Evolutionary conservation across 2,329 filamentous ascomycete genomes (phyloP).

Genomic region (Diaporthe citrichinensis): DNA sequence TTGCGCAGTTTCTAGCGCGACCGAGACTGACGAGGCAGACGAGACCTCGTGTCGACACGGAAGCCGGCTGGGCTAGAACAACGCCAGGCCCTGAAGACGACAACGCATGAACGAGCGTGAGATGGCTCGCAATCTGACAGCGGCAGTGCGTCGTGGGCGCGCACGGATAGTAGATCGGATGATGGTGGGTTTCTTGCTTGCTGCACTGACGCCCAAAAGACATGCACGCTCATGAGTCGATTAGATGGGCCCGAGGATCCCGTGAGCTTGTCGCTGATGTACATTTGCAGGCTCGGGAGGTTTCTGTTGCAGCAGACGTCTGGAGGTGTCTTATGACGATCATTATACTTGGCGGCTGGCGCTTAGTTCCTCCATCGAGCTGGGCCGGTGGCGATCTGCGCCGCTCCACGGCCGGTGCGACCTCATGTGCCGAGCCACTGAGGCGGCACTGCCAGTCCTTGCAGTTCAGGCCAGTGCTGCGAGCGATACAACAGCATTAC

Average conservation of each 20-base stretch:
- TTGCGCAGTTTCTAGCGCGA: not conserved
- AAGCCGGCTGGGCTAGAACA: slow-evolving; percentile 17
- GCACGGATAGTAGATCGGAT: slow-evolving; percentile 18
- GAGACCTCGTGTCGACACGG: slow-evolving; percentile 6
- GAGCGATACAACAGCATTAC: slow-evolving; percentile 10
- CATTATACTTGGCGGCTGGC: slow-evolving; percentile 31
- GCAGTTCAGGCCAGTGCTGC: slow-evolving; percentile 2
- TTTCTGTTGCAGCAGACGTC: slow-evolving; percentile 22
- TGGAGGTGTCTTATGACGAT: slow-evolving; percentile 21
- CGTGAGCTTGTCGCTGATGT: slow-evolving; percentile 18
- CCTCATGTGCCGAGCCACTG: slow-evolving; percentile 11
- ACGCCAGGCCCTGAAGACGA: not conserved
- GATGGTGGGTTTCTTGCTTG: slow-evolving; percentile 1
- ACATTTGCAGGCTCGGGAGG: not conserved
- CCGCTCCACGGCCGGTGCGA: slow-evolving; percentile 20
- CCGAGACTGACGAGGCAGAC: not conserved
- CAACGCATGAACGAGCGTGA: slow-evolving; percentile 1
- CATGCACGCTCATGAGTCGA: slow-evolving; percentile 12
- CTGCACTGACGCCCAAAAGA: slow-evolving; percentile 18
- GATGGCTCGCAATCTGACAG: slow-evolving; percentile 26
- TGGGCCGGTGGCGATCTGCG: slow-evolving; percentile 23
- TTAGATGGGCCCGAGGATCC: slow-evolving; percentile 21
- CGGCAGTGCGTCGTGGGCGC: slow-evolving; percentile 12
- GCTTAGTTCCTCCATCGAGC: slow-evolving; percentile 20
- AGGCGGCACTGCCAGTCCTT: not conserved